Conservation (phyloP, 768 basidiomycete genomes). For the Xanthoconium stramineum region DNA sequence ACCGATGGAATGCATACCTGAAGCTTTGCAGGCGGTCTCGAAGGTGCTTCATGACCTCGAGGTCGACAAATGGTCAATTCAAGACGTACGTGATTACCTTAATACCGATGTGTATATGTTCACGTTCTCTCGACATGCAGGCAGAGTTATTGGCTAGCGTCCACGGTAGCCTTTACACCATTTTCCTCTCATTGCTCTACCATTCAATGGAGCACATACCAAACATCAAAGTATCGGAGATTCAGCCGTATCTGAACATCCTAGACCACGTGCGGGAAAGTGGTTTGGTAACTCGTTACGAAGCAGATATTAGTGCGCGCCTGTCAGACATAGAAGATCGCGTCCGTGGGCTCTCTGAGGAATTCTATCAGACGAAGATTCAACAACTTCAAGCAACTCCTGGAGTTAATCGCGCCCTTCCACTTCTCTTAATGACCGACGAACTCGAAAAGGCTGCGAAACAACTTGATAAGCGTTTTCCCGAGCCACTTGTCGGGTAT, state of each 20-base stretch:
- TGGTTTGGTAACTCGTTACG: conserved; percentile 67
- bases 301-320: conserved; percentile 69
- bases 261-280: conserved; percentile 71
- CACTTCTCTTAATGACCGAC: conserved; percentile 78
- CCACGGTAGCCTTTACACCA: conserved; percentile 76
- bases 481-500: conserved; percentile 79
- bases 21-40: conserved; percentile 72
- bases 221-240: conserved; percentile 65
- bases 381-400: conserved; percentile 63
- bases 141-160: conserved; percentile 64
- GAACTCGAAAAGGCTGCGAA: conserved; percentile 88
- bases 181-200: conserved; percentile 82
- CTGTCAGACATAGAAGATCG: conserved; percentile 65
- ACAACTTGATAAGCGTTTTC: conserved; percentile 81
- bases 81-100: conserved; percentile 61
- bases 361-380: conserved; percentile 62
- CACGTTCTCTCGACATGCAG: conserved; percentile 34
- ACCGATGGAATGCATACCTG: conserved; percentile 91
- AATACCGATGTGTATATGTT: conserved; percentile 1
- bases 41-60: conserved; percentile 71
- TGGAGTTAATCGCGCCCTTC: conserved; percentile 78
- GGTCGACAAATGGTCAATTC: conserved; percentile 70
- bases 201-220: conserved; percentile 79
- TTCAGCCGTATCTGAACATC: conserved; percentile 61
- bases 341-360: conserved; percentile 54